phyloP scores from a whole-genome alignment of 169 alveolate genomes.

The Haemoproteus tartakovskyi region DNA sequence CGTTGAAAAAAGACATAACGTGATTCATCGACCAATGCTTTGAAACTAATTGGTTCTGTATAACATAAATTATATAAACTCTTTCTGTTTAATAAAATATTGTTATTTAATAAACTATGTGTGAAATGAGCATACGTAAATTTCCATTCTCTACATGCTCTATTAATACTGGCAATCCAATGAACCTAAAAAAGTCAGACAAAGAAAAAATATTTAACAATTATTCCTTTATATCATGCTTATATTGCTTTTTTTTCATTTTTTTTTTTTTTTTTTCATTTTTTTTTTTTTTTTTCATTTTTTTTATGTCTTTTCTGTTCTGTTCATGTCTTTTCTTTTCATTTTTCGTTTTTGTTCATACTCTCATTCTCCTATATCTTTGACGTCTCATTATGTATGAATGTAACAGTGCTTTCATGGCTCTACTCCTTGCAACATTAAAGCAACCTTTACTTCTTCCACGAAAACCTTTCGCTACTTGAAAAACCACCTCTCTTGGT shows the following conservation, averaged over 20 bases:
- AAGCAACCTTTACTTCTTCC: conserved; percentile 79
- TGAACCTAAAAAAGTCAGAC: conserved; percentile 61
- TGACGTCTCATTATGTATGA: conserved; percentile 70
- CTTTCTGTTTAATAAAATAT: conserved; percentile 72
- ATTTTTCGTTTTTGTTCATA: conserved; percentile 1
- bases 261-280: no score
- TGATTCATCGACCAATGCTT: conserved; percentile 76
- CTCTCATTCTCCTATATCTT: conserved; percentile 51
- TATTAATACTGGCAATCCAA: conserved; percentile 77
- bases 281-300: no score
- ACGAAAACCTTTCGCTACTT: conserved; percentile 78
- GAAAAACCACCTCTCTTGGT: conserved; percentile 77
- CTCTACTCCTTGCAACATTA: conserved; percentile 76
- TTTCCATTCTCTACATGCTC: conserved; percentile 80
- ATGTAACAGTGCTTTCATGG: conserved; percentile 75
- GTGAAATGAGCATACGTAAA: conserved; percentile 73
- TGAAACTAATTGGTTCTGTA: conserved; percentile 78
- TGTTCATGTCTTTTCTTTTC: background rate
- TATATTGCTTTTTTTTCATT: no score
- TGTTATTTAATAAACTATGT: conserved; percentile 68
- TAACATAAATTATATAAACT: conserved; percentile 70
- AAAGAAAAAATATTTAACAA: background rate
- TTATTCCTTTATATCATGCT: no score
- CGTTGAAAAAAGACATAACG: conserved; percentile 69
- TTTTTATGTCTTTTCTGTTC: no score